Evolutionary conservation across 192 early-diverging fungal species (phyloP).

Genomic region (Gaertneriomyces sp.): DNA sequence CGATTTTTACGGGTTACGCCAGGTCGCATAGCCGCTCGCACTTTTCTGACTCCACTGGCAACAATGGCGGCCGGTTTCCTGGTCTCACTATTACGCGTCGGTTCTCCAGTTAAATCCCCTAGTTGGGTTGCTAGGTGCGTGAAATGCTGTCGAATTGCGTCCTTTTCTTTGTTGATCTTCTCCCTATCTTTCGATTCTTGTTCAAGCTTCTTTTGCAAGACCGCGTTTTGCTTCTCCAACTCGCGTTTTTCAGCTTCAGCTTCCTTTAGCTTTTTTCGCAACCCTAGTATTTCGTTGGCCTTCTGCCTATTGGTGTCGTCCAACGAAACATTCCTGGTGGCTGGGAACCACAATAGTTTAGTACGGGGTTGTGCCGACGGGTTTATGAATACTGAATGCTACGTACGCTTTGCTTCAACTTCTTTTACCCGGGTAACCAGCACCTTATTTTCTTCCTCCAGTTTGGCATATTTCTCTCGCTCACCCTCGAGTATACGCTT

Average conservation of each 20-base stretch:
- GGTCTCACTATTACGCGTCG: not conserved
- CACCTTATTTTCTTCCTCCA: slow-evolving; percentile 20
- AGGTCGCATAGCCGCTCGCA: too few species aligned
- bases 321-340: too few species aligned
- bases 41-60: too few species aligned
- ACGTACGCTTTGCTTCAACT: slow-evolving; percentile 19
- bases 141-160: slow-evolving; percentile 17
- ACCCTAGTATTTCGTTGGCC: not conserved
- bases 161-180: slow-evolving; percentile 13
- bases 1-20: too few species aligned
- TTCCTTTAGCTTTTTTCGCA: slow-evolving; percentile 23
- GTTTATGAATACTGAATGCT: too few species aligned
- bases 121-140: slow-evolving; percentile 13
- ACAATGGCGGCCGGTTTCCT: not conserved
- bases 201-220: slow-evolving; percentile 5
- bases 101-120: not conserved
- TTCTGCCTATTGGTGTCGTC: slow-evolving; percentile 6
- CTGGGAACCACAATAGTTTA: too few species aligned
- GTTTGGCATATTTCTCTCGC: slow-evolving; percentile 13
- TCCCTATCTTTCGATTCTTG: slow-evolving; percentile 10
- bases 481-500: slow-evolving; percentile 14
- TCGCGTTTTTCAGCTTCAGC: slow-evolving; percentile 17
- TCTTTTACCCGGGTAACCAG: slow-evolving; percentile 23
- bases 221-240: not conserved
- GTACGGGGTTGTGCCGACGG: too few species aligned